Base-by-base conservation (phyloP, 495 filamentous ascomycete species). In the Chaetomium tenue region DNA sequence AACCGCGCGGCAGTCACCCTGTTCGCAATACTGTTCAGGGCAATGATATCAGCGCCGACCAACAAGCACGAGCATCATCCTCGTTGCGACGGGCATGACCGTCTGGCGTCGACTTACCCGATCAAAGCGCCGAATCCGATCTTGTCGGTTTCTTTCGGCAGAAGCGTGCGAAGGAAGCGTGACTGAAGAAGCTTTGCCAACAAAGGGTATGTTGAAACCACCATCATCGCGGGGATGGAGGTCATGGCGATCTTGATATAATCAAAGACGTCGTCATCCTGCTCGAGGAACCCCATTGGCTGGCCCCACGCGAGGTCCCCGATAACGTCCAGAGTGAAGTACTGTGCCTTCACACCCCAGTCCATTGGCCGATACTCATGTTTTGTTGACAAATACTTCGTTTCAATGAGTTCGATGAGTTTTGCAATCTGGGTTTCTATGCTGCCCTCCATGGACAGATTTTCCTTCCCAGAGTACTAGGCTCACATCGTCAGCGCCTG, bases 281-380 rank as follows among this genome's bases (percentile, higher is more conserved):
- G 58, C 42, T 64, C 13, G 25, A 77, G 61, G 46, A 71, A 76
- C 1, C 76, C 74, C 37, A 75, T 71, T 0, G 72, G 48, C 51
- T 71, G 56, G 15, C 75, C 74, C 57, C 73, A 75, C 7, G 66
- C 60, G 13, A 68, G 9, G 0, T 58, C 39, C 37, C 40, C 61
- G 58, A 90, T 87, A 6, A 87, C 80, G 68, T 90, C 88, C 66
- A 88, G 83, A n/a, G 84, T 86, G 68, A 87, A 82, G 59, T 66
- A 76, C 53, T 71, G 63, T 64, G 79, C 78, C 80, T 82, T 86
- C 71, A 76, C 75, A 70, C 68, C 70, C 46, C 72, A 70, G 16
- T 87, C 85, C 76, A 87, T 83, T 16, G 76, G 77, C 61, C 62
- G 53, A 39, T 55, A 66, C 12, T 77, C 64, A n/a, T 78, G 83